Percentiles rank a stretch among this genome's conserved stretches.
Conservation (phyloP, 371 early-diverging fungal genomes). For the Syncephalis plumigaleata region DNA sequence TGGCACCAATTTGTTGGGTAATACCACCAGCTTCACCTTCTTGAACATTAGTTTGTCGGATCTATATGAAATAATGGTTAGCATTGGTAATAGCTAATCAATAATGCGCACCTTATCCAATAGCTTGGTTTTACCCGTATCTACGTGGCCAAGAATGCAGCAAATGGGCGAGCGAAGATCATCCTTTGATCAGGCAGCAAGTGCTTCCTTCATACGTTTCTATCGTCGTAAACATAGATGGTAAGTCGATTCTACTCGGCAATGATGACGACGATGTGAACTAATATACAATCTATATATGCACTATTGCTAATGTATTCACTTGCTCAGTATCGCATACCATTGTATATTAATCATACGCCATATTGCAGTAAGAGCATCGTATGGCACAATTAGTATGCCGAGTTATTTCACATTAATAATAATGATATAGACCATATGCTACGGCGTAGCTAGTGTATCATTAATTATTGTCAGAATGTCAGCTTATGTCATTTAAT, state of each 20-base stretch:
- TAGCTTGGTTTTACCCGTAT: slow-evolving; percentile 98
- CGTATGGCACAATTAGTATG: no score
- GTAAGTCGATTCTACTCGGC: slow-evolving; percentile 1
- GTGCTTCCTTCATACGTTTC: slow-evolving; percentile 52
- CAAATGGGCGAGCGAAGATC: slow-evolving; percentile 97
- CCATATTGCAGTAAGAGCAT: no score
- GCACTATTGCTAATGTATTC: no score
- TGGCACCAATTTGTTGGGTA: slow-evolving; percentile 99
- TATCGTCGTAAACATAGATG: slow-evolving; percentile 7
- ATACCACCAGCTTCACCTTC: slow-evolving; percentile 99
- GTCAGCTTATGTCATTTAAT: no score
- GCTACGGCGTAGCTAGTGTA: no score
- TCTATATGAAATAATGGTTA: slow-evolving; percentile 12
- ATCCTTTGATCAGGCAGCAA: slow-evolving; percentile 73
- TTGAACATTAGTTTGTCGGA: slow-evolving; percentile 99
- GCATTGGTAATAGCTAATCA: no score
- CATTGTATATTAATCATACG: no score
- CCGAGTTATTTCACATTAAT: no score
- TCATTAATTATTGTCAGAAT: no score
- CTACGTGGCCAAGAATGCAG: slow-evolving; percentile 99
- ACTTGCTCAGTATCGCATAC: no score
- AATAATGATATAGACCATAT: no score
- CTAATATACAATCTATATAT: no score
- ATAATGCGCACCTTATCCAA: slow-evolving; percentile 59
- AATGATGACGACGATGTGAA: slow-evolving; percentile 11